phyloP scores from a whole-genome alignment of 108 stramenopile genomes.

The Asterionellopsis glacialis region DNA sequence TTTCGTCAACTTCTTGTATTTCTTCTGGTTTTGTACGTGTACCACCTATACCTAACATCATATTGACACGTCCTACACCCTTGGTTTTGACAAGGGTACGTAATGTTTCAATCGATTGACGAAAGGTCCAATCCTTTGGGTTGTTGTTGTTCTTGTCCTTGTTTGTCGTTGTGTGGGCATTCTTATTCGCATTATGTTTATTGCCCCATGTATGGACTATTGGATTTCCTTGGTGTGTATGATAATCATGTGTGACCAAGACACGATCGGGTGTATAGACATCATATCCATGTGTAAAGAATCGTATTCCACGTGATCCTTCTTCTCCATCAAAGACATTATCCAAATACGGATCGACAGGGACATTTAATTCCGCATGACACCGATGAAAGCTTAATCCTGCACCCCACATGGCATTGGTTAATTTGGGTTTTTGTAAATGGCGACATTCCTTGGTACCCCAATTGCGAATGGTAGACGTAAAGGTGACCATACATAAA shows the following conservation, averaged over 20 bases:
- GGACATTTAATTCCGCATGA: conserved; percentile 86
- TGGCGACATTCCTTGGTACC: conserved; percentile 60
- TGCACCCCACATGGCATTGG: conserved; percentile 85
- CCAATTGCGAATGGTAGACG: conserved; percentile 57
- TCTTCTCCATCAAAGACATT: conserved; percentile 92
- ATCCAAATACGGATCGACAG: conserved; percentile 84
- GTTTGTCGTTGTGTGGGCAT: conserved; percentile 13
- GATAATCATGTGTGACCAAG: conserved; percentile 85
- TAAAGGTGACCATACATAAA: conserved; percentile 71
- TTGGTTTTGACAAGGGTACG: conserved; percentile 10
- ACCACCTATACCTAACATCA: conserved; percentile 57
- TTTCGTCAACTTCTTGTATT: conserved; percentile 15
- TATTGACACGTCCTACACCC: conserved; percentile 47
- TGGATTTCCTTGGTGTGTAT: conserved; percentile 65
- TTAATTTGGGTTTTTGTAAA: conserved; percentile 66
- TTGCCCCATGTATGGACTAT: conserved; percentile 47
- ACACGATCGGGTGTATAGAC: conserved; percentile 82
- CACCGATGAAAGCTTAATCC: conserved; percentile 76
- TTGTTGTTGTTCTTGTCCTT: neutral
- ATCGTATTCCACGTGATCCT: conserved; percentile 70
- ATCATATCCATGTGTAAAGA: conserved; percentile 93
- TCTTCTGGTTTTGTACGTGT: neutral
- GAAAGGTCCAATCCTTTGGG: neutral
- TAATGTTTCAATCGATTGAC: neutral
- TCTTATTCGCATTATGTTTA: neutral